Evolutionary conservation across 257 asterid species (phyloP).

Genomic region (Fraxinus pennsylvanica): DNA sequence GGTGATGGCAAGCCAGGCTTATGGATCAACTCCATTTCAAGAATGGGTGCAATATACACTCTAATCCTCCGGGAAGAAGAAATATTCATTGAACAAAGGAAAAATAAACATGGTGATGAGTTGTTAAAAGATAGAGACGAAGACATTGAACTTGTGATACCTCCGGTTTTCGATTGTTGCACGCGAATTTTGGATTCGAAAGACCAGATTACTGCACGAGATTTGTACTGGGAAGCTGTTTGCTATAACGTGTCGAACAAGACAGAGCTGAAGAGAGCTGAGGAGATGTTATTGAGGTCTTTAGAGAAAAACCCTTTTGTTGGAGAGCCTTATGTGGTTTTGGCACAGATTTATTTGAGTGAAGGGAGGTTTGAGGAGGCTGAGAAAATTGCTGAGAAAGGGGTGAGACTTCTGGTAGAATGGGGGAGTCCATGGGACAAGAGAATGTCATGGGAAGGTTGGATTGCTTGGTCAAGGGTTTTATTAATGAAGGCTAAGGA

Average conservation of each 20-base stretch:
- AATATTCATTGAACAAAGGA: slow-evolving; percentile 31
- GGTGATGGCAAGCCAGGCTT: slow-evolving; percentile 86
- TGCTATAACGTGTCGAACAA: slow-evolving; percentile 34
- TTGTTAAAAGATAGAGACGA: slow-evolving; percentile 40
- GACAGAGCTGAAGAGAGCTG: slow-evolving; percentile 54
- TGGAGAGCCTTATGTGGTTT: slow-evolving; percentile 67
- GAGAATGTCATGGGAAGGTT: slow-evolving; percentile 90
- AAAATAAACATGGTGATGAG: not conserved
- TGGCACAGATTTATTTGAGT: slow-evolving; percentile 69
- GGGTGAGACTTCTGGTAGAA: slow-evolving; percentile 66
- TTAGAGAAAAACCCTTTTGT: slow-evolving; percentile 73
- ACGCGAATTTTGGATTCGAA: slow-evolving; percentile 40
- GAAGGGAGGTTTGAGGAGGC: slow-evolving; percentile 62
- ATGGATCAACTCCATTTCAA: slow-evolving; percentile 65
- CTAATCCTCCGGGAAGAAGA: slow-evolving; percentile 67
- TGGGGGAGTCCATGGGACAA: slow-evolving; percentile 98
- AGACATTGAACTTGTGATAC: slow-evolving; percentile 66
- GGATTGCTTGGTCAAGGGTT: slow-evolving; percentile 89
- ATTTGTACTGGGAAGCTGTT: slow-evolving; percentile 88
- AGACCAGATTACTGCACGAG: slow-evolving; percentile 63
- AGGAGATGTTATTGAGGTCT: slow-evolving; percentile 50
- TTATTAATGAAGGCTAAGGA: slow-evolving; percentile 61
- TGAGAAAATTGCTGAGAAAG: slow-evolving; percentile 57
- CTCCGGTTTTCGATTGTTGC: slow-evolving; percentile 66
- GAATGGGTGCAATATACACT: slow-evolving; percentile 70